These are phyloP conservation scores for Emergomyces pasteurianus DNA, from an alignment of 2,329 filamentous ascomycete genomes.

Conservation along the genomic window DNA sequence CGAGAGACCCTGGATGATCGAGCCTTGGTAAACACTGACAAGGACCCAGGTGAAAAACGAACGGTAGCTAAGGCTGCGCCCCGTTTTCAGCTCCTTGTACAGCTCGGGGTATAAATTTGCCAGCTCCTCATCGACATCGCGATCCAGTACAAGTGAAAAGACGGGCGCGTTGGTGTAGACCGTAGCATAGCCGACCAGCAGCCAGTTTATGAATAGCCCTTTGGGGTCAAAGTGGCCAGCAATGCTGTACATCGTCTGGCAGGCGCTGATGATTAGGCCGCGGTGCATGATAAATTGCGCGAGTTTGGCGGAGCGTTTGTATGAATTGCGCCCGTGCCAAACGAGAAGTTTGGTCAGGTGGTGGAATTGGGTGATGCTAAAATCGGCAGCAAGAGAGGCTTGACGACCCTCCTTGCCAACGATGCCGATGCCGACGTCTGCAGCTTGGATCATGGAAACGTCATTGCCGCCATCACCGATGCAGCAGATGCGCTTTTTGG, in stretches of 20 bases:
- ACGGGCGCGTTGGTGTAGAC: constrained; percentile 91
- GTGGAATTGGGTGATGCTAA: constrained; percentile 89
- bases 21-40: constrained; percentile 88
- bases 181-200: constrained; percentile 92
- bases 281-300: constrained; percentile 98
- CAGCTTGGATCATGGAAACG: constrained; percentile 97
- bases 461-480: constrained; percentile 98
- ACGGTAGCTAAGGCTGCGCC: constrained; percentile 74
- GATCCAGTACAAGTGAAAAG: constrained; percentile 84
- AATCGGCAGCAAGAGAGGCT: constrained; percentile 88
- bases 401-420: constrained; percentile 96
- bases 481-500: constrained; percentile 90
- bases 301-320: constrained; percentile 90
- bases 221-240: constrained; percentile 86
- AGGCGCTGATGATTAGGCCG: constrained; percentile 86
- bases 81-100: constrained; percentile 91
- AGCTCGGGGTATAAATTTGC: constrained; percentile 93
- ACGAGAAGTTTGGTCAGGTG: constrained; percentile 95
- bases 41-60: constrained; percentile 97
- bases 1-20: constrained; percentile 87
- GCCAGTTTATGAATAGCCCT: constrained; percentile 90
- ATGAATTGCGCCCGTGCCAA: constrained; percentile 96
- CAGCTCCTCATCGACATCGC: constrained; percentile 85
- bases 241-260: constrained; percentile 95
- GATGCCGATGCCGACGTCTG: constrained; percentile 94